phyloP scores from a whole-genome alignment of 371 early-diverging fungal genomes.

The Caulochytrium protostelioides region DNA sequence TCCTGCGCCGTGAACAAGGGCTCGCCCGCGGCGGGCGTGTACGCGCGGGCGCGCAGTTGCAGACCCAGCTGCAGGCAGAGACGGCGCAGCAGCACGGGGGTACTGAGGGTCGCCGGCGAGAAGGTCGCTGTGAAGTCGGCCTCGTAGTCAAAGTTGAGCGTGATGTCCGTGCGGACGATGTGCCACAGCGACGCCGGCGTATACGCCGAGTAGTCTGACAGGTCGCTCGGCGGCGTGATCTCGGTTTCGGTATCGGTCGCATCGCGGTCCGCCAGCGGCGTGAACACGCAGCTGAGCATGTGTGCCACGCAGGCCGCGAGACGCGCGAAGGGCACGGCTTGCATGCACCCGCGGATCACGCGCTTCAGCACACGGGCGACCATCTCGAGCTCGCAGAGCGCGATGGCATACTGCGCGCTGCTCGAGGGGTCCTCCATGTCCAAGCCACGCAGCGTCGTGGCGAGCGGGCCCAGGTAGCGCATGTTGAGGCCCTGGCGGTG shows the following conservation, averaged over 20 bases:
- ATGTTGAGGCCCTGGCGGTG: constrained; percentile 90
- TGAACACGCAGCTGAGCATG: constrained; percentile 61
- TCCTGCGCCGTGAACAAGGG: constrained; percentile 48
- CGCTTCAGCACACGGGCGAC: constrained; percentile 61
- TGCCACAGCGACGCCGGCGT: constrained; percentile 37
- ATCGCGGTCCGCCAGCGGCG: too few relatives aligned
- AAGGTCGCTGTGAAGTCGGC: too few relatives aligned
- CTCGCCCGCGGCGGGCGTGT: constrained; percentile 29
- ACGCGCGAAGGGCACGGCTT: constrained; percentile 27
- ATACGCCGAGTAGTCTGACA: constrained; percentile 26
- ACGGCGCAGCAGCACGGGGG: constrained; percentile 58
- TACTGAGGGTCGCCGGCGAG: too few relatives aligned
- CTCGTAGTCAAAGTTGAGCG: constrained; percentile 49
- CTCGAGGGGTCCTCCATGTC: constrained; percentile 15
- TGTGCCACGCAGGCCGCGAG: constrained; percentile 46
- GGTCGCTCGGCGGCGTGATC: too few relatives aligned
- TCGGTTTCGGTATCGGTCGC: too few relatives aligned
- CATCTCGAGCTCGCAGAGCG: constrained; percentile 50
- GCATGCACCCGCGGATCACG: constrained; percentile 46
- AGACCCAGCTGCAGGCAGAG: constrained; percentile 62
- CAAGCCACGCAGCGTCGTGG: constrained; percentile 31
- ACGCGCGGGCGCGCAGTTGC: constrained; percentile 52
- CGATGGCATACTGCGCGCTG: constrained; percentile 1
- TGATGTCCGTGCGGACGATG: constrained; percentile 34
- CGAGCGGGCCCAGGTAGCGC: constrained; percentile 71